These are phyloP conservation scores for Quercus agrifolia DNA, from an alignment of 306 rosid species.

Conservation along the genomic window DNA sequence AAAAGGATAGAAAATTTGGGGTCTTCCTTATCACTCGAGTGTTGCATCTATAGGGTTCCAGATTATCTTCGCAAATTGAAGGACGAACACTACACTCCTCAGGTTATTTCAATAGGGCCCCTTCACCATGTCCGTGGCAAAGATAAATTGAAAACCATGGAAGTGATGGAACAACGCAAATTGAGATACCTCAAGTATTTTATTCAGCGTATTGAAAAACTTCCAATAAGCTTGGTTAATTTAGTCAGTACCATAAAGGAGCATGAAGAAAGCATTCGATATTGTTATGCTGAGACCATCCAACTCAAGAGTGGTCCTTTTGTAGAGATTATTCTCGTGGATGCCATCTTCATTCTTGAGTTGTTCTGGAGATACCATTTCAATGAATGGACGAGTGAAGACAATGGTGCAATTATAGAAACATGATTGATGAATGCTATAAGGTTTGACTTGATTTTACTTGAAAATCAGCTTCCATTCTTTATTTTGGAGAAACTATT, in stretches of 20 bases:
- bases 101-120: no score
- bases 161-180: no score
- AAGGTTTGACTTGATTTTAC: no score
- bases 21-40: fast-evolving
- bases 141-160: no score
- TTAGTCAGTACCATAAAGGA: not conserved
- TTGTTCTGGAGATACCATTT: not conserved
- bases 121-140: no score
- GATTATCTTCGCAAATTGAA: no score
- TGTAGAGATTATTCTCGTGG: not conserved
- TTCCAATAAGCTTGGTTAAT: not conserved
- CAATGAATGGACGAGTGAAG: fast-evolving
- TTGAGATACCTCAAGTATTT: not conserved
- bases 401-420: not conserved
- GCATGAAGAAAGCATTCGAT: no score
- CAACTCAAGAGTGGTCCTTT: not conserved
- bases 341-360: not conserved
- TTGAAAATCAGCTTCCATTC: not conserved
- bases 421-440: not conserved
- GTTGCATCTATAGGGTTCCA: no score
- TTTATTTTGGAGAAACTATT: not conserved
- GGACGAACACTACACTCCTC: no score
- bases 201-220: fast-evolving
- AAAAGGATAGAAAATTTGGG: no score
- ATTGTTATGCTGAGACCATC: no score